A percentile compares a stretch with the other conserved stretches of the same genome.
phyloP scores from a whole-genome alignment of 2,329 filamentous ascomycete species.

The Aspergillus sp. region DNA sequence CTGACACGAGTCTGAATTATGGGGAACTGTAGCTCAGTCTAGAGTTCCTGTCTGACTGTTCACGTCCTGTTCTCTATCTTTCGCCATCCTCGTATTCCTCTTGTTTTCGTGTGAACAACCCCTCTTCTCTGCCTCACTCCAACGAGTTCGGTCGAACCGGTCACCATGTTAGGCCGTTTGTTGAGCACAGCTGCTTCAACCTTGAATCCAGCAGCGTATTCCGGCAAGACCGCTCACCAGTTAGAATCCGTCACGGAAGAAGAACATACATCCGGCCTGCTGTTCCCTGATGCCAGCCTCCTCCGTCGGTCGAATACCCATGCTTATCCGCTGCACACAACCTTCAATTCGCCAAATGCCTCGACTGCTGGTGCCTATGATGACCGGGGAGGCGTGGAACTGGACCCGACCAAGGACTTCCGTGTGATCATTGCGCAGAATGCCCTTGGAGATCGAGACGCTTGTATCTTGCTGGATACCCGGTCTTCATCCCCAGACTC shows the following conservation, averaged over 20 bases:
- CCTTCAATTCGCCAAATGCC: slow-evolving; percentile 42
- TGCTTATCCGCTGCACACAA: slow-evolving; percentile 41
- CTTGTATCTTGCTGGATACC: slow-evolving; percentile 46
- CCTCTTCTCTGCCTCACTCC: slow-evolving; percentile 1
- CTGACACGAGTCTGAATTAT: slow-evolving; percentile 27
- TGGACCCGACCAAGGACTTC: slow-evolving; percentile 44
- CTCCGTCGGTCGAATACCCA: slow-evolving; percentile 41
- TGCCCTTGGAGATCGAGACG: slow-evolving; percentile 47
- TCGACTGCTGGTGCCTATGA: slow-evolving; percentile 44
- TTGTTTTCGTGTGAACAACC: slow-evolving; percentile 3
- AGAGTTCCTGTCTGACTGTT: slow-evolving; percentile 27
- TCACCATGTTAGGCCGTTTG: slow-evolving; percentile 43
- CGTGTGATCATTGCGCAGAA: slow-evolving; percentile 48
- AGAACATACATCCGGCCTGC: slow-evolving; percentile 47
- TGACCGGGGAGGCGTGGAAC: slow-evolving; percentile 45
- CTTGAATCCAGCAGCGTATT: slow-evolving; percentile 40
- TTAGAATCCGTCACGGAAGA: slow-evolving; percentile 50
- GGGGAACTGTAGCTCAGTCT: slow-evolving; percentile 32
- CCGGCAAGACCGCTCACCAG: slow-evolving; percentile 34
- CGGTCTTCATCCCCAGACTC: slow-evolving; percentile 26
- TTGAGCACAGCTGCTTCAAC: slow-evolving; percentile 44
- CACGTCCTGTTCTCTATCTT: slow-evolving; percentile 1
- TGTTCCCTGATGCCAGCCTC: slow-evolving; percentile 46
- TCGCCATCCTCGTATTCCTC: slow-evolving; percentile 4
- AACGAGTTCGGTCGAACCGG: slow-evolving; percentile 9